phyloP scores from a whole-genome alignment of 768 basidiomycete genomes.

The Cyathus striatus region DNA sequence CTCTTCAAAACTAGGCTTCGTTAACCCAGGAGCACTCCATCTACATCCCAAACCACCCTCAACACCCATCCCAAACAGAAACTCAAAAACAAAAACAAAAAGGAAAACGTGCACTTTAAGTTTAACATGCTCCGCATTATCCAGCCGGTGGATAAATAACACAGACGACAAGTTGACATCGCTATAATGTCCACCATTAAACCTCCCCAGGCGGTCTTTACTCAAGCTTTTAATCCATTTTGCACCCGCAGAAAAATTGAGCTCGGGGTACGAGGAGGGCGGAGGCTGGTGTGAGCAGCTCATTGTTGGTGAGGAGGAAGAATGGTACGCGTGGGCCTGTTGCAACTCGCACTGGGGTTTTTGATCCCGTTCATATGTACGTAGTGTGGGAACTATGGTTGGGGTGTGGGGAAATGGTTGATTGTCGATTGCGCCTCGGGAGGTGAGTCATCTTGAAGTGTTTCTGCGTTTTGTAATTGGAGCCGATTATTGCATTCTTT shows the following conservation, averaged over 20 bases:
- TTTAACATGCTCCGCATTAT: conserved; percentile 61
- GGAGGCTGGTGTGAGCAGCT: conserved; percentile 6
- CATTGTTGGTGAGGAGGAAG: conserved; percentile 4
- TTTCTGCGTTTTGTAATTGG: too few species aligned
- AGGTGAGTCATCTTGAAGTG: too few species aligned
- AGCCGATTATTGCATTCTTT: too few species aligned
- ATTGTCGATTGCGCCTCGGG: too few species aligned
- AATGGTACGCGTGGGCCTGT: too few species aligned
- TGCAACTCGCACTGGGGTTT: too few species aligned
- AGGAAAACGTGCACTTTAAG: conserved; percentile 52
- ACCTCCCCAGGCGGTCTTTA: conserved; percentile 50
- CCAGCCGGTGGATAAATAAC: conserved; percentile 69
- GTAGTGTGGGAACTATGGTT: too few species aligned
- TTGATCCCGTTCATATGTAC: too few species aligned
- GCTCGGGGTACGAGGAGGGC: conserved; percentile 40
- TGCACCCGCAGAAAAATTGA: conserved; percentile 55
- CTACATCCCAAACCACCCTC: conserved; percentile 16
- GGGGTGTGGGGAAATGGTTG: too few species aligned
- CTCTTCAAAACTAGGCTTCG: conserved; percentile 85
- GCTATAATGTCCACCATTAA: conserved; percentile 75
- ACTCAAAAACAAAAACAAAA: not conserved
- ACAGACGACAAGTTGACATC: conserved; percentile 79
- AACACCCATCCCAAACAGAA: not conserved
- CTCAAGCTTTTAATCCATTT: conserved; percentile 84
- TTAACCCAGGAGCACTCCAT: conserved; percentile 86